Evolutionary conservation across 2,329 filamentous ascomycete species (phyloP).

Genomic region (Penicillium sclerotigenum): DNA sequence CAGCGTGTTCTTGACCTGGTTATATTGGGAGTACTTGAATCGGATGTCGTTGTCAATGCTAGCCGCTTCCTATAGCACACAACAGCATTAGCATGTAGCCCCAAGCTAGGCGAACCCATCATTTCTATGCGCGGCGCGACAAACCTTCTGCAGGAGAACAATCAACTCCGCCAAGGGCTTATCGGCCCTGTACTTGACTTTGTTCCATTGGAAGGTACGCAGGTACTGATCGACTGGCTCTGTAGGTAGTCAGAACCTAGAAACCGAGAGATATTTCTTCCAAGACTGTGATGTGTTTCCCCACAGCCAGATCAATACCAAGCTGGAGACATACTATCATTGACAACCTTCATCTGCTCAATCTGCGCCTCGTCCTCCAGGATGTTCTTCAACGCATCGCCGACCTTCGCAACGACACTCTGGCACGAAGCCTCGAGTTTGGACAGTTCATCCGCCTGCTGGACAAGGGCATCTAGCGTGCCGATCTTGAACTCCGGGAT

Average conservation of each 20-base stretch:
- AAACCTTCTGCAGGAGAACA: constrained; percentile 80
- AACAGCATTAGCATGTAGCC: background rate
- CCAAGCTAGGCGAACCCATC: background rate
- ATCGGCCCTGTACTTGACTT: constrained; percentile 92
- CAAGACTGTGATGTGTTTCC: background rate
- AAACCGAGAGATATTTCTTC: background rate
- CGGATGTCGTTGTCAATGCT: constrained; percentile 97
- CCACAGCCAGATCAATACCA: background rate
- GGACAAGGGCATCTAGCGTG: constrained; percentile 87
- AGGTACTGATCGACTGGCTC: constrained; percentile 96
- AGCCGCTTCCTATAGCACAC: constrained; percentile 66
- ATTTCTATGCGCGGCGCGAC: background rate
- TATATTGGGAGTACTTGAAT: constrained; percentile 91
- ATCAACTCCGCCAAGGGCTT: constrained; percentile 85
- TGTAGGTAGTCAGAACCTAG: constrained; percentile 40
- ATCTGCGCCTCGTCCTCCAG: constrained; percentile 82
- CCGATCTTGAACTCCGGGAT: constrained; percentile 98
- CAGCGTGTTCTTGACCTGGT: constrained; percentile 80
- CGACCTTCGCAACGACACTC: constrained; percentile 80
- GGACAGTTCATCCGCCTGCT: constrained; percentile 90
- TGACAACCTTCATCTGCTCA: constrained; percentile 84
- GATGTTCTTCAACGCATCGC: constrained; percentile 76
- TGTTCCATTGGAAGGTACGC: constrained; percentile 89
- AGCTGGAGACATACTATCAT: constrained; percentile 67
- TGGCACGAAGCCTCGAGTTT: constrained; percentile 82